A percentile compares a stretch with the other conserved stretches of the same genome.
Evolutionary conservation across 75 land plant genomes (phyloP).

Genomic region (Isoetes taiwanensis): DNA sequence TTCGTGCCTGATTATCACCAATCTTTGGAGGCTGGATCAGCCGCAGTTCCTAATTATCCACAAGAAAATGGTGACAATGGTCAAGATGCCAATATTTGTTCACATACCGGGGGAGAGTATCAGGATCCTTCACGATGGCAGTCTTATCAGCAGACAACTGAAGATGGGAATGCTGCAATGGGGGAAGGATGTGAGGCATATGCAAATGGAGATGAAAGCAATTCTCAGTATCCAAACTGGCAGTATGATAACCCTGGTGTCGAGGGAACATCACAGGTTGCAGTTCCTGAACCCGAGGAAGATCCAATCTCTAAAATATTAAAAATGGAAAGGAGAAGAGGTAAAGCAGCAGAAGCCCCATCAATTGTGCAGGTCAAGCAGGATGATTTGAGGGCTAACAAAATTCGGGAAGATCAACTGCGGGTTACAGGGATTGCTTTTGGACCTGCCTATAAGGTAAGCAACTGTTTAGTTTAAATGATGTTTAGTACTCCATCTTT

Average conservation of each 20-base stretch:
- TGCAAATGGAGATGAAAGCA: neutral
- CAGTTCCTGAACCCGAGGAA: neutral
- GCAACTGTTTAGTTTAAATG: too few relatives aligned
- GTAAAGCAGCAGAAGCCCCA: constrained; percentile 29
- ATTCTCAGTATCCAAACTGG: neutral
- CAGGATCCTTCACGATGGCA: too few relatives aligned
- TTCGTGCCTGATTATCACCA: too few relatives aligned
- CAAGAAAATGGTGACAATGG: too few relatives aligned
- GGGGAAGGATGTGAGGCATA: neutral
- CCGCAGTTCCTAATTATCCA: too few relatives aligned
- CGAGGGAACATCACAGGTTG: neutral
- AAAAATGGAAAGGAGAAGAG: constrained; percentile 40
- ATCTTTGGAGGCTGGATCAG: too few relatives aligned
- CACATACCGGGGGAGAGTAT: too few relatives aligned
- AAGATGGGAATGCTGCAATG: neutral
- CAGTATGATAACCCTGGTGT: neutral
- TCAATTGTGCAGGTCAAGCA: constrained; percentile 84
- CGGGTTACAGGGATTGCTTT: constrained; percentile 90
- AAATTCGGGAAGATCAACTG: constrained; percentile 66
- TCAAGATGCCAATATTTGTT: too few relatives aligned
- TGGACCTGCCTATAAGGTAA: constrained; percentile 84
- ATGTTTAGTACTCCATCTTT: too few relatives aligned
- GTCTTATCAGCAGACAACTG: neutral
- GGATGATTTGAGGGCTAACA: constrained; percentile 62
- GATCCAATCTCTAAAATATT: constrained; percentile 18